A percentile compares a stretch with the other conserved stretches of the same genome.
phyloP scores from a whole-genome alignment of 2,329 filamentous ascomycete genomes.

The Pseudogymnoascus sp. region DNA sequence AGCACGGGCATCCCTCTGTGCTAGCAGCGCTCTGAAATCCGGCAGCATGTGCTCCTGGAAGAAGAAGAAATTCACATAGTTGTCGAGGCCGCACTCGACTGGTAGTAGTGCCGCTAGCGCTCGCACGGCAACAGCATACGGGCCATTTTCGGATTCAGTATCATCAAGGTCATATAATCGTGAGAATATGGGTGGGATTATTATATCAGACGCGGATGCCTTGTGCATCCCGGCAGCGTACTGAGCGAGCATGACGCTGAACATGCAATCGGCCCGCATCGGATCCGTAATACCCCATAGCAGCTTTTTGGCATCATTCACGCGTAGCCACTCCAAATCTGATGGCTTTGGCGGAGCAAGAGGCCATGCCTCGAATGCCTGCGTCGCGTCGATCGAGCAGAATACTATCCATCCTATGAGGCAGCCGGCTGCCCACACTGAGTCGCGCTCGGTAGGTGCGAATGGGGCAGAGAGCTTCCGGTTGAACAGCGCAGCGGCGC shows the following conservation, averaged over 20 bases:
- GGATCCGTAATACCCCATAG: conserved; percentile 46
- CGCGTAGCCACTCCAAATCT: conserved; percentile 50
- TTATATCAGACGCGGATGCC: conserved; percentile 8
- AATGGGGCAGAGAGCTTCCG: conserved; percentile 31
- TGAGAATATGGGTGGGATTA: conserved; percentile 12
- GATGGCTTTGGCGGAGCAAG: conserved; percentile 33
- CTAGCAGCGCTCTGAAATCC: conserved; percentile 37
- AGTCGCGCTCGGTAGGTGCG: conserved; percentile 35
- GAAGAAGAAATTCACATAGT: conserved; percentile 36
- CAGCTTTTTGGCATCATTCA: conserved; percentile 46
- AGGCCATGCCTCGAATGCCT: conserved; percentile 46
- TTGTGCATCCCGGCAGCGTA: neutral
- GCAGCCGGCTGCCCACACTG: conserved; percentile 39
- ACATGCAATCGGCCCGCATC: conserved; percentile 38
- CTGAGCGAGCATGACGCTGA: conserved; percentile 23
- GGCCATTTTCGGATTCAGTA: conserved; percentile 9
- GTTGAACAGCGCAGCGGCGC: conserved; percentile 40
- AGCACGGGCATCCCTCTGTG: conserved; percentile 42
- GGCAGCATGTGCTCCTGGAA: conserved; percentile 39
- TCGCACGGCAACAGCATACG: conserved; percentile 14
- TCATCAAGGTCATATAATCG: conserved; percentile 12
- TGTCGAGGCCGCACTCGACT: conserved; percentile 28
- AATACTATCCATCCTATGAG: conserved; percentile 40
- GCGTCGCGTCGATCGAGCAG: conserved; percentile 34
- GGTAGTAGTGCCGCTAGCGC: conserved; percentile 10